Evolutionary conservation across 768 basidiomycete genomes (phyloP), one percentile per base, ranked within the genome.

Genomic region (Trametes maxima): DNA sequence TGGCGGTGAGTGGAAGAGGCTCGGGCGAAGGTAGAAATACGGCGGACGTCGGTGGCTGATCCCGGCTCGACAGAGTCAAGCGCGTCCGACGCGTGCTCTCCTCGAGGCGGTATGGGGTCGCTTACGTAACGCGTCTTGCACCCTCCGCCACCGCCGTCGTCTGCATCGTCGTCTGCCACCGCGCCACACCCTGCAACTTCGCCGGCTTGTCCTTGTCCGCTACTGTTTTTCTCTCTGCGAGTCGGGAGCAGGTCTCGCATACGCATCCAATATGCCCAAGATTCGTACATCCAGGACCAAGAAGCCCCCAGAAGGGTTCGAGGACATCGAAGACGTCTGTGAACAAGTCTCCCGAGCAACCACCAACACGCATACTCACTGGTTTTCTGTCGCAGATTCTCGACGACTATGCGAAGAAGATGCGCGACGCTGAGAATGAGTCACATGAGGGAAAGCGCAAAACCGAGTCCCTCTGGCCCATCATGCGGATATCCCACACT

Each of bases 371-470:
- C 14, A 21, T 39, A 3, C 53, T 39, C 35, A 33, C 45, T 44
- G 19, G 35, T 14, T 59, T 37, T 17, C 21, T 37, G 22, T 24
- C 64, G 63, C 61, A 96, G 90, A 89, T 98, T 68, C 89, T 98
- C 66, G 97, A 98, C 67, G 97, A 98, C 77, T 99, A 98, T 74
- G 92, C 93, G 45, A 93, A 94, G 80, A 98, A 97, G 80, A 99
- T 99, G 97, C 82, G 97, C 56, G 97, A 99, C 75, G 97, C 92
- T 1, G 97, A 99, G 81, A 97, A 95, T 71, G 97, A 99, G 77
- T 88, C 89, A 1, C 97, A 99, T 73, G 97, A 99, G 74, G 97
- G 97, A 64, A 98, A 99, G 75, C 92, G 95, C 73, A 94, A 91
- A 76, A 85, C 89, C 24, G 94, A 95, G 77, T 90, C 90, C 5